Base-by-base conservation (phyloP, 2,329 filamentous ascomycete genomes). In the Pyrenochaeta sp. region DNA sequence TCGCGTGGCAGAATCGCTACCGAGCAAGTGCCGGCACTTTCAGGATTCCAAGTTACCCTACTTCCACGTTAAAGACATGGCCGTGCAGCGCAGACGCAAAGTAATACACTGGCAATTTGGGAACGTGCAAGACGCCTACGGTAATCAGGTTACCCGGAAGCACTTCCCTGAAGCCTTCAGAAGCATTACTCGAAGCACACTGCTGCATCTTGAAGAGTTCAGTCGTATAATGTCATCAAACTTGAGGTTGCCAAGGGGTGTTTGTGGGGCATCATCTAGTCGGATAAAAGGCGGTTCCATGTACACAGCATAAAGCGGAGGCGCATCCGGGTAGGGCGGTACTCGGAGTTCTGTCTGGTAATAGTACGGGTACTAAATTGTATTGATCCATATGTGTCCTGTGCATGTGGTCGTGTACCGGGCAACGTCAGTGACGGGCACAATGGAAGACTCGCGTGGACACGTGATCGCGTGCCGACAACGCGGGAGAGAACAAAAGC, bases 271-370 rank as follows among this genome's bases (percentile, higher is more conserved):
- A 21, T 22, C n/a, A 32, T 40, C 26, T 24, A 23, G 27, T 30
- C 36, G 36, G 36, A 30, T 40, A 40, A 40, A 40, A 29, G 27
- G 26, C 19, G 26, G 36, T 40, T 24, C 27, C 36, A 27, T 15
- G 17, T 26, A 23, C 27, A 24, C 11, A 15, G 20, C n/a, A 21
- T 10, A 39, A 29, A 20, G 18, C 14, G 26, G 35, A 28, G 35
- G 8, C 10, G 22, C 18, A 1, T 4, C 3, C 7, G 18, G 10
- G 8, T 13, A 38, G 8, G 24, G n/a, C 18, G 10, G 4, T 22
- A 20, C 13, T n/a, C 17, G 11, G 8, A 11, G 2, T 7, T 21
- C 14, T 7, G 22, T n/a, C 22, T 24, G n/a, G 22, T 7, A 24
- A 24, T 24, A 7, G n/a, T n/a, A n/a, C n/a, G n/a, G n/a, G n/a